Conservation (phyloP, 2,329 filamentous ascomycete species). For the Colletotrichum paranaense region DNA sequence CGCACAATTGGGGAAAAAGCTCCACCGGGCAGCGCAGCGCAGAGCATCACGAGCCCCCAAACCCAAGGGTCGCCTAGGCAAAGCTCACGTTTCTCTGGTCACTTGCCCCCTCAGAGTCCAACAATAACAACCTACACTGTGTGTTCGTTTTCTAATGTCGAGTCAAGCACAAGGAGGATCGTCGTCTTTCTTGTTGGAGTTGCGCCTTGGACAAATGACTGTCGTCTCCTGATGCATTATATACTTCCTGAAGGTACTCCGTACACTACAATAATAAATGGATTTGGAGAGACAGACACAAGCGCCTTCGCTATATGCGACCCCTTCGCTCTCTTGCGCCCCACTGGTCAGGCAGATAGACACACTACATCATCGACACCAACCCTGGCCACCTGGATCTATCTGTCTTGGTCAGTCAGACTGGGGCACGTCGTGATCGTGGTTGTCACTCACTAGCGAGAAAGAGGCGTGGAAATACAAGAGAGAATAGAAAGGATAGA, state of each 20-base stretch:
- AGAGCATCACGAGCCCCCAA: conserved; percentile 34
- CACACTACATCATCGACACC: neutral
- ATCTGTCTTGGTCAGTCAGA: neutral
- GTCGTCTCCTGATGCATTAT: neutral
- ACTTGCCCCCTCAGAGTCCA: neutral
- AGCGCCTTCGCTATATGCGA: neutral
- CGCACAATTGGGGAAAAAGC: conserved; percentile 10
- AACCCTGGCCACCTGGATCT: neutral
- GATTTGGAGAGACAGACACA: neutral
- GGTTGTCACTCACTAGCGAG: neutral
- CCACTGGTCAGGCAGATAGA: neutral
- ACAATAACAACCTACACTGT: neutral
- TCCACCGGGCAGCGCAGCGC: conserved; percentile 25
- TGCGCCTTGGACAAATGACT: neutral
- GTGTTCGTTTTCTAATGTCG: neutral
- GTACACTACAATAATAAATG: neutral
- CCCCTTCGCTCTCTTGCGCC: neutral
- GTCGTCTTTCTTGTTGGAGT: neutral
- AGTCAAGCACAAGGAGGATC: neutral
- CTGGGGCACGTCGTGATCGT: neutral
- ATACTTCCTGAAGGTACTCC: no score
- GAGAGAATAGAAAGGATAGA: neutral
- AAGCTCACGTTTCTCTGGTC: conserved; percentile 8
- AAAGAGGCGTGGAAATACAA: neutral
- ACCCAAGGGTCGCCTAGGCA: conserved; percentile 11